Evolutionary conservation across 257 asterid genomes (phyloP).

Genomic region (Jasminum sambac): DNA sequence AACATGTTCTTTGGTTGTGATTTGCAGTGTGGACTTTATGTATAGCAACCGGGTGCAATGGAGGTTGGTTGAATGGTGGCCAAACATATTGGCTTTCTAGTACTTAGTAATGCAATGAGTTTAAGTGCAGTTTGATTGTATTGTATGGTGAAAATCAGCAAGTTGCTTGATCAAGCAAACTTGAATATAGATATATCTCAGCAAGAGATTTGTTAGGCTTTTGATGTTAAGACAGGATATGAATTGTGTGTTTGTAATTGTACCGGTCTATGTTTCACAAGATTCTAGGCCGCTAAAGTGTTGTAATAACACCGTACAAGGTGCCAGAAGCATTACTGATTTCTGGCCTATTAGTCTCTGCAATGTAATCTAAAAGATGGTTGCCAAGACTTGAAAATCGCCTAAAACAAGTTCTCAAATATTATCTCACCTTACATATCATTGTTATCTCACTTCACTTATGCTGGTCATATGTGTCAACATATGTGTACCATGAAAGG

Average conservation of each 20-base stretch:
- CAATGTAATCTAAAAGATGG: no score
- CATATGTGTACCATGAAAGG: no score
- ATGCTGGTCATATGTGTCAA: no score
- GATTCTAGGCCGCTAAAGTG: not conserved
- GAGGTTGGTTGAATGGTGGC: constrained; percentile 32
- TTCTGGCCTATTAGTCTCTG: no score
- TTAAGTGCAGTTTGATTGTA: constrained; percentile 18
- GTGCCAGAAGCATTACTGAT: no score
- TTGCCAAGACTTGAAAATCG: no score
- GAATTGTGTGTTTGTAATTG: not conserved
- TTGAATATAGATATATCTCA: not conserved
- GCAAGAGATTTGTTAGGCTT: not conserved
- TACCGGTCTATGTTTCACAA: not conserved
- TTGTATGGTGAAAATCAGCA: constrained; percentile 24
- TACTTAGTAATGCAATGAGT: constrained; percentile 23
- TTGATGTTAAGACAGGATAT: not conserved
- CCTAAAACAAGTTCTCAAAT: no score
- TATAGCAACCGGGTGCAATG: constrained; percentile 31
- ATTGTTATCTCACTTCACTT: no score
- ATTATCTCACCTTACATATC: no score
- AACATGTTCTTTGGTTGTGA: not conserved
- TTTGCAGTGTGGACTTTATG: constrained; percentile 43
- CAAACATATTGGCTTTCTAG: constrained; percentile 28
- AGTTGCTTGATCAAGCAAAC: constrained; percentile 19
- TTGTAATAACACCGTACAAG: not conserved